phyloP scores from a whole-genome alignment of 768 basidiomycete species.

The Pleurotus pulmonarius region DNA sequence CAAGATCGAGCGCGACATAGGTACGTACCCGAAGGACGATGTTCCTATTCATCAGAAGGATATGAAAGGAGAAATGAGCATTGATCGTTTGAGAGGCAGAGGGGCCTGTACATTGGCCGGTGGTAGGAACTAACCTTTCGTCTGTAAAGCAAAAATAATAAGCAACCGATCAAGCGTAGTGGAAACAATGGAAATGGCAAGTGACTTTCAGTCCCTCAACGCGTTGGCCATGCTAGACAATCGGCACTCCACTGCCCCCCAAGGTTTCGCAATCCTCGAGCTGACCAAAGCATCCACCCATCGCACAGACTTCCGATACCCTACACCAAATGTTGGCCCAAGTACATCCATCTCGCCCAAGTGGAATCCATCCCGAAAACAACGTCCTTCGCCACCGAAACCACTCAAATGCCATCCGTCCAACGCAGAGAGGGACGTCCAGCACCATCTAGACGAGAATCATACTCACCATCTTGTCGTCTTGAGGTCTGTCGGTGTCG shows the following conservation, averaged over 20 bases:
- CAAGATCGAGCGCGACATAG: neutral
- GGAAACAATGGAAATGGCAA: neutral
- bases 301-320: constrained; percentile 14
- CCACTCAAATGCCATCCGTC: neutral
- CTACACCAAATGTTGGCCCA: constrained; percentile 1
- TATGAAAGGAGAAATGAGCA: neutral
- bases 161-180: constrained; percentile 10
- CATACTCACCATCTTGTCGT: constrained; percentile 11
- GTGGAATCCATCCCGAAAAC: constrained; percentile 42
- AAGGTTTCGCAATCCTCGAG: neutral
- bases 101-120: constrained; percentile 8
- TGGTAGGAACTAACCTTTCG: constrained; percentile 67
- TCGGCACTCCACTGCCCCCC: no score
- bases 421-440: neutral
- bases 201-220: no score
- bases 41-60: constrained; percentile 57
- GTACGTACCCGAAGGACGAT: constrained; percentile 88
- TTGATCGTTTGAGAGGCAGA: neutral
- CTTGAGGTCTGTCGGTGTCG: constrained; percentile 16
- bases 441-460: neutral
- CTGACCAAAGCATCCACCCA: constrained; percentile 22
- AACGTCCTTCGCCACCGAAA: constrained; percentile 31
- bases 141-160: constrained; percentile 42
- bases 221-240: no score
- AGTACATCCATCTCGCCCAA: constrained; percentile 6